These are phyloP conservation scores for Nemania sp. DNA, from an alignment of 2,329 filamentous ascomycete genomes.

Conservation along the genomic window DNA sequence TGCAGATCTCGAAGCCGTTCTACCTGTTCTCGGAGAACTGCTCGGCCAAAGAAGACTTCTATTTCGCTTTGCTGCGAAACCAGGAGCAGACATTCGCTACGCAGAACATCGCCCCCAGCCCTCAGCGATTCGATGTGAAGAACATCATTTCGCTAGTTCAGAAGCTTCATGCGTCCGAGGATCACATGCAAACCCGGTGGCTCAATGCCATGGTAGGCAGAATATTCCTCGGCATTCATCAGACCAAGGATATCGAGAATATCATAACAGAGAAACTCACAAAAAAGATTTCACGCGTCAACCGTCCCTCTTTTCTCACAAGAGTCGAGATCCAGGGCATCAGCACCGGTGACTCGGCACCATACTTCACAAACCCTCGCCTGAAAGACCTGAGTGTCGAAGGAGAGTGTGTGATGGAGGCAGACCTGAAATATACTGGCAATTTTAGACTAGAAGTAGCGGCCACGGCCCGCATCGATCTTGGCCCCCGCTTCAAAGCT, in stretches of 20 bases:
- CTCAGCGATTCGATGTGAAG: conserved; percentile 77
- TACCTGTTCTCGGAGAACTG: conserved; percentile 94
- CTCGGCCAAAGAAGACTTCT: conserved; percentile 98
- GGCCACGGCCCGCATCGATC: conserved; percentile 88
- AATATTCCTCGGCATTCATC: conserved; percentile 85
- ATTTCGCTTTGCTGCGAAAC: conserved; percentile 86
- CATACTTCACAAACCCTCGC: conserved; percentile 84
- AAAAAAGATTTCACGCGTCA: conserved; percentile 93
- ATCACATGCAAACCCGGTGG: conserved; percentile 89
- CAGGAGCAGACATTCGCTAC: conserved; percentile 69
- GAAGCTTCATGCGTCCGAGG: conserved; percentile 85
- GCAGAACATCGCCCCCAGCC: conserved; percentile 63
- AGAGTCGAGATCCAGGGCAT: conserved; percentile 82
- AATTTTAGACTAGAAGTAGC: conserved; percentile 89
- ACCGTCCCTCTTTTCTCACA: conserved; percentile 87
- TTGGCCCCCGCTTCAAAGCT: conserved; percentile 85
- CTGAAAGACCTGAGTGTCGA: conserved; percentile 89
- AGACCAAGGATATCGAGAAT: conserved; percentile 78
- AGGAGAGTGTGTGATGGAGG: conserved; percentile 84
- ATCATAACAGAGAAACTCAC: conserved; percentile 84
- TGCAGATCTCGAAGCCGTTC: conserved; percentile 74
- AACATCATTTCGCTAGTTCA: conserved; percentile 90
- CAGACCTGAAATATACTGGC: conserved; percentile 85
- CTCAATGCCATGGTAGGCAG: conserved; percentile 89
- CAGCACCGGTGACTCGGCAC: conserved; percentile 82